These are phyloP conservation scores for Penicillium griseofulvum DNA, from an alignment of 2,329 filamentous ascomycete genomes.

Conservation along the genomic window DNA sequence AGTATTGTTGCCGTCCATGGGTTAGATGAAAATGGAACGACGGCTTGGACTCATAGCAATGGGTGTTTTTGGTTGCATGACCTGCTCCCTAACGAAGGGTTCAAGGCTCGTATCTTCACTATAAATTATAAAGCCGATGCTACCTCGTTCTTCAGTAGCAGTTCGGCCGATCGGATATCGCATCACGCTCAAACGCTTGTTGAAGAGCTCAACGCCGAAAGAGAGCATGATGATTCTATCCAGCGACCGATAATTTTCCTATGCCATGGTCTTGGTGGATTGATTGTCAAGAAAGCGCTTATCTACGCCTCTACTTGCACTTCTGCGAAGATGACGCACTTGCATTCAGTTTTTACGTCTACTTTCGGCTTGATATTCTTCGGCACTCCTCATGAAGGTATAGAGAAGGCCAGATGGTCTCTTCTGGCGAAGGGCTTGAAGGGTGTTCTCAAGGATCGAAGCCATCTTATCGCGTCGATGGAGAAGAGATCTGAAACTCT, in stretches of 20 bases:
- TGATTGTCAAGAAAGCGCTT: not conserved
- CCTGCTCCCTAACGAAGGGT: not conserved
- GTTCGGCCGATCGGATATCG: not conserved
- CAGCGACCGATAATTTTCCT: not conserved
- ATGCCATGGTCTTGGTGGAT: not conserved
- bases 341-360: not conserved
- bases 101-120: not conserved
- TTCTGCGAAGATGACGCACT: not conserved
- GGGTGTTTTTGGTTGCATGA: not conserved
- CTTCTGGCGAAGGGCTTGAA: not conserved
- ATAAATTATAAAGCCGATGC: not conserved
- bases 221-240: not conserved
- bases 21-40: not conserved
- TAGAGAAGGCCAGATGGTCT: not conserved
- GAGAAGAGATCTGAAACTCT: not conserved
- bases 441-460: not conserved
- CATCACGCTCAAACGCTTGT: not conserved
- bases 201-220: not conserved
- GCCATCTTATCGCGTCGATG: not conserved
- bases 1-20: not conserved
- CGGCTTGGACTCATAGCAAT: not conserved
- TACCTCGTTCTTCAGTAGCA: not conserved
- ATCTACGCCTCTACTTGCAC: not conserved
- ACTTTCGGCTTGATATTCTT: not conserved
- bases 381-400: not conserved